Evolutionary conservation across 129 eudicot species (phyloP), one percentile per base, ranked within the genome.

Genomic region (Kitagawia praeruptora): DNA sequence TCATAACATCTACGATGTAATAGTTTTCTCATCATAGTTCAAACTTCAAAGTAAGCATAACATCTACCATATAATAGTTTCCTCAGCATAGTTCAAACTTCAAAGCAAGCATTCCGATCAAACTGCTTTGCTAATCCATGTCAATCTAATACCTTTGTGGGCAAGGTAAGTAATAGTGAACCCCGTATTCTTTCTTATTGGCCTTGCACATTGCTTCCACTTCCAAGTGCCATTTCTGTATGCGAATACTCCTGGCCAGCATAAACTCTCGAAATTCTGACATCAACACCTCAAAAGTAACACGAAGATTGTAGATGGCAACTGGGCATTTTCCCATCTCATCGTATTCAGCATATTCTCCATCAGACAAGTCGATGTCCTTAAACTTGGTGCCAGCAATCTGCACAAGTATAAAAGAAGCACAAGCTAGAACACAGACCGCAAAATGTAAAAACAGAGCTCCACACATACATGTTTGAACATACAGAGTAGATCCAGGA

Each of bases 271-370:
- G 14, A 27, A 0, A 31, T 1, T 66, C 40, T 27, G 40, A 66
- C 41, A 28, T 86, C 69, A 53, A 80, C 28, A 95, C 96, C 12
- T 82, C 80, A 81, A 95, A 92, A 73, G 47, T 49, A 48, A 96
- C 77, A 44, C 83, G 81, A 38, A 89, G 87, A 41, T 92, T 92
- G 78, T 96, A 90, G 54, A 95, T 88, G 91, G 89, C 87, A 64
- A 95, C 98, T 8, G 91, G 94, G 77, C 89, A 86, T 76, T 84
- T 82, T 18, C 94, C 97, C 88, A 87, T 86, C 89, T 92, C 98
- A 74, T 87, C 92, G 73, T 94, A 92, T 77, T 92, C 98, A 3
- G 91, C 64, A 82, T 77, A 95, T 16, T 95, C 97, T 64, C 92
- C 97, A 39, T 84, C 89, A 40, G 92, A 82, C 86, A 95, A 79